Evolutionary conservation across 805 yeast species (phyloP).

Genomic region (Starmerella roubikii): DNA sequence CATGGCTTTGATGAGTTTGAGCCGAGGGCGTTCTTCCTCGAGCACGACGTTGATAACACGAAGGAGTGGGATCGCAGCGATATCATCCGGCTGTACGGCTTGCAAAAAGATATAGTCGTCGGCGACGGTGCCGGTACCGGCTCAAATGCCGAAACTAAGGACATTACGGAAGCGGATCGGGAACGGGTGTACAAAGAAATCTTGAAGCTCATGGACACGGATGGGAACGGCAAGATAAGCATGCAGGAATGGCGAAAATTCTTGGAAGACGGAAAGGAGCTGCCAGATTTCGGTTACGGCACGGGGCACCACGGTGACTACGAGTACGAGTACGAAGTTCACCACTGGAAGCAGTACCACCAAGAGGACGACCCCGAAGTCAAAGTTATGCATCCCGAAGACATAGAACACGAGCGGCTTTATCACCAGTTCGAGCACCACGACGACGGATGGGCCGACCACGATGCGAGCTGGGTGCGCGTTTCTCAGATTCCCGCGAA

Average conservation of each 20-base stretch:
- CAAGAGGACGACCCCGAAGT: constrained; percentile 70
- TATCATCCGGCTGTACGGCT: constrained; percentile 69
- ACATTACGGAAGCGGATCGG: constrained; percentile 40
- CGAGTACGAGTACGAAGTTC: constrained; percentile 85
- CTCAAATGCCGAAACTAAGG: constrained; percentile 46
- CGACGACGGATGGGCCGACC: constrained; percentile 29
- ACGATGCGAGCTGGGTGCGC: constrained; percentile 20
- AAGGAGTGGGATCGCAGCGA: constrained; percentile 51
- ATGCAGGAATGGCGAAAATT: constrained; percentile 59
- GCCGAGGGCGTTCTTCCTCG: constrained; percentile 57
- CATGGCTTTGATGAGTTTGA: constrained; percentile 67
- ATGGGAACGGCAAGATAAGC: constrained; percentile 51
- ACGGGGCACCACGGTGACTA: constrained; percentile 91
- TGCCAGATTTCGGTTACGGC: constrained; percentile 89
- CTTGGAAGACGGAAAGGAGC: constrained; percentile 46
- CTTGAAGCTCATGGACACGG: constrained; percentile 46
- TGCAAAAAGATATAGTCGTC: constrained; percentile 53
- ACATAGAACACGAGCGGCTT: constrained; percentile 69
- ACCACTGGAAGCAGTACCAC: constrained; percentile 69
- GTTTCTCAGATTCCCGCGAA: constrained; percentile 19
- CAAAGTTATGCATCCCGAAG: constrained; percentile 68
- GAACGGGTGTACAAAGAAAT: constrained; percentile 43
- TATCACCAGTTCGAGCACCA: constrained; percentile 81
- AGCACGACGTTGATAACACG: constrained; percentile 52
- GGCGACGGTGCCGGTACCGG: constrained; percentile 92